Evolutionary conservation across 208 protist genomes (phyloP), one percentile per base, ranked within the genome.

Genomic region (Acanthamoeba healyi): DNA sequence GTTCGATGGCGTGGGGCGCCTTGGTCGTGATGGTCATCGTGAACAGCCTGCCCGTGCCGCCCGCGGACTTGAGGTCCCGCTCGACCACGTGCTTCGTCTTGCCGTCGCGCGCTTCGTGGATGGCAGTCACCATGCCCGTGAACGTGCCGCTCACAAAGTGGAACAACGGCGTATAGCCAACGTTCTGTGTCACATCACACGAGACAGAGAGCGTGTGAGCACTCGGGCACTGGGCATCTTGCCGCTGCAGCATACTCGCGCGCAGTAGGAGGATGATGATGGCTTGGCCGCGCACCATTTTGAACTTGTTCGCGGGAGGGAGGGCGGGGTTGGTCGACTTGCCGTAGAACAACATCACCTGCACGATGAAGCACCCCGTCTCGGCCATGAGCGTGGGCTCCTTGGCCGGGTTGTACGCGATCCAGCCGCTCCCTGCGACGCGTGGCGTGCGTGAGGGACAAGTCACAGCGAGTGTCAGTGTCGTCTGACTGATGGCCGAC

Each of bases 81-180:
- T 82, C 72, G 34, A 82, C 19, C 7, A 51, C 72, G 24, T 82
- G 46, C 42, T 82, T 82, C 38, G 72, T 82, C 42, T 82, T 82
- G 26, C 4, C 10, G 72, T 82, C 72, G 72, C 26, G 0, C 1
- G 36, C 40, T 40, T 44, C 42, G 42, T 82, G 72, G 42, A 82
- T 82, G 15, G 72, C 72, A 34, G 14, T 10, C 72, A 82, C 72
- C 12, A 5, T 9, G 26, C 14, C 72, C 15, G n/a, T 17, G 26
- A 82, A 82, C 40, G 72, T 22, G 15, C 72, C 72, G 38, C 72
- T 34, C 40, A 82, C 72, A n/a, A 54, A 82, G 38, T 82, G 36
- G 38, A 82, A n/a, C 9, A 82, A 22, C 14, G 72, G 72, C 38
- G 10, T 5, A 32, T 51, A 82, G 40, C 72, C 72, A 17, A 1